phyloP scores from a whole-genome alignment of 1,284 basidiomycete species.

The Hypsizygus ulmarius region DNA sequence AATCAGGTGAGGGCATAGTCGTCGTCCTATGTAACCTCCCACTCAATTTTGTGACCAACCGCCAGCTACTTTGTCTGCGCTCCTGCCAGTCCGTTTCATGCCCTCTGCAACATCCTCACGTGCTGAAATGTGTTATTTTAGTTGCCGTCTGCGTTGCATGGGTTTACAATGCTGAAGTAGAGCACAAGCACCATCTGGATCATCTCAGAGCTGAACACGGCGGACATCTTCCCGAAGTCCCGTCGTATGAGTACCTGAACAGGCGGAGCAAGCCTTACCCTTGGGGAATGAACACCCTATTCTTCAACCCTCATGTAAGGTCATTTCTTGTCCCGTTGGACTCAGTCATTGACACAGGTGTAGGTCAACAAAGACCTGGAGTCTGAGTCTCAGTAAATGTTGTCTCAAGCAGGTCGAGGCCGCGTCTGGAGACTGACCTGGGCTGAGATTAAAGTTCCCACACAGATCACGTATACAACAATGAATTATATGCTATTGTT shows the following conservation, averaged over 20 bases:
- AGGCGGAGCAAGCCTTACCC: constrained; percentile 74
- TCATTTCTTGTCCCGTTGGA: background rate
- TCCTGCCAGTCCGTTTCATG: constrained; percentile 58
- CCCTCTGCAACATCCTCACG: constrained; percentile 1
- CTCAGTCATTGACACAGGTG: constrained; percentile 13
- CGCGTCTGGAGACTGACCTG: too few species aligned
- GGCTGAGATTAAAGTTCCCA: background rate
- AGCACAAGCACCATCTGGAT: constrained; percentile 70
- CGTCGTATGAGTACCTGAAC: constrained; percentile 77
- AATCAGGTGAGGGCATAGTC: constrained; percentile 59
- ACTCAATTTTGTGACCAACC: background rate
- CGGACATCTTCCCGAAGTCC: constrained; percentile 68
- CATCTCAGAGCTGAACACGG: constrained; percentile 75
- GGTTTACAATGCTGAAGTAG: constrained; percentile 74
- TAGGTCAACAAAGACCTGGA: constrained; percentile 66
- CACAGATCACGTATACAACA: constrained; percentile 1
- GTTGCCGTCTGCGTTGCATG: constrained; percentile 64
- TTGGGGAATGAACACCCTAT: constrained; percentile 78
- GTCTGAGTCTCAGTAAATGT: background rate
- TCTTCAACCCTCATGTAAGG: constrained; percentile 74
- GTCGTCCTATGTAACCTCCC: constrained; percentile 1
- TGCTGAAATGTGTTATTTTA: constrained; percentile 28
- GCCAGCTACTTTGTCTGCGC: constrained; percentile 71
- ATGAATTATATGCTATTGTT: constrained; percentile 1
- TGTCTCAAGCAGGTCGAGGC: background rate